Conservation (phyloP, 495 filamentous ascomycete species). For the Haplographium delicatum region DNA sequence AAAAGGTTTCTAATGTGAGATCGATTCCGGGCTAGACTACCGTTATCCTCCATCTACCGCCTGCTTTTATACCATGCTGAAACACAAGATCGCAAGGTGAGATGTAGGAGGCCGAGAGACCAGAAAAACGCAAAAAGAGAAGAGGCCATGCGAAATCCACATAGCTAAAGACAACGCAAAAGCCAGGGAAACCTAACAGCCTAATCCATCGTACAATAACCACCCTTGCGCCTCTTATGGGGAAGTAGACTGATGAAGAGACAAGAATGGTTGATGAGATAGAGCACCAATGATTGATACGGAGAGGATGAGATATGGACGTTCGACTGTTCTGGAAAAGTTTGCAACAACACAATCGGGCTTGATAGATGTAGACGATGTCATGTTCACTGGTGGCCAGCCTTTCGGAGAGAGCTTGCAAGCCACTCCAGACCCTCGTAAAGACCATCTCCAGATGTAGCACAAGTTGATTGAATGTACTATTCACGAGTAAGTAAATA, state of each 20-base stretch:
- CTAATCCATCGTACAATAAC: slow-evolving; percentile 29
- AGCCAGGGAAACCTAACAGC: slow-evolving; percentile 19
- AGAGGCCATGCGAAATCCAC: neutral
- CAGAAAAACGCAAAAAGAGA: slow-evolving; percentile 20
- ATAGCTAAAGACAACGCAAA: slow-evolving; percentile 18
- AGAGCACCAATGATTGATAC: slow-evolving; percentile 25
- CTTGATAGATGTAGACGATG: slow-evolving; percentile 5
- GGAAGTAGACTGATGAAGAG: slow-evolving; percentile 25
- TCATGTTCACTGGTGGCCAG: slow-evolving; percentile 66
- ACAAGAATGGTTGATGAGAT: slow-evolving; percentile 25
- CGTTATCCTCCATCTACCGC: slow-evolving; percentile 29
- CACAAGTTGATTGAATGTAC: slow-evolving; percentile 99
- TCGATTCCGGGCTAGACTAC: slow-evolving; percentile 28
- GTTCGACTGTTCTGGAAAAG: slow-evolving; percentile 22
- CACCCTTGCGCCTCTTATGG: slow-evolving; percentile 30
- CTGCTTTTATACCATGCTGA: slow-evolving; percentile 31
- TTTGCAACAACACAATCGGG: slow-evolving; percentile 16
- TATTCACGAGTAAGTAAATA: slow-evolving; percentile 35
- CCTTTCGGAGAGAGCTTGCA: slow-evolving; percentile 89
- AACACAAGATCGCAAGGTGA: slow-evolving; percentile 27
- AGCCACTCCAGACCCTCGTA: slow-evolving; percentile 99
- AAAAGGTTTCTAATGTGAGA: slow-evolving; percentile 29
- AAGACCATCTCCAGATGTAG: slow-evolving; percentile 98
- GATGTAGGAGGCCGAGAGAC: slow-evolving; percentile 14
- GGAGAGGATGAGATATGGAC: slow-evolving; percentile 26